Conservation (phyloP, 306 rosid species). For the Vicia villosa region DNA sequence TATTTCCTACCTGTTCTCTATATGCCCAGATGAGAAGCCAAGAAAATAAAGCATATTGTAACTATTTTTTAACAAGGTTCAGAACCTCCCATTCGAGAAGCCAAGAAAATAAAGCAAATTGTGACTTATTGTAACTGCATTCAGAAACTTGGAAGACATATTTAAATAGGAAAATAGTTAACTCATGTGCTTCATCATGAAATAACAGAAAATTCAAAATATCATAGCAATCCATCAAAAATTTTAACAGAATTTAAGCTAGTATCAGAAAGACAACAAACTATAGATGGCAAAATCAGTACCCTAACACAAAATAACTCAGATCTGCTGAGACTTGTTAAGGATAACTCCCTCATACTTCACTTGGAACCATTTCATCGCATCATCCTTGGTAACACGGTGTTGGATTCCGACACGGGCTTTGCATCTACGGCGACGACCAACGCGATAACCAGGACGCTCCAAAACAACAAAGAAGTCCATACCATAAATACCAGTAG, state of each 20-base stretch:
- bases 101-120: neutral
- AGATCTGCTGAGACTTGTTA: constrained; percentile 67
- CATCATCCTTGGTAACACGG: constrained; percentile 81
- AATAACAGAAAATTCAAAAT: constrained; percentile 4
- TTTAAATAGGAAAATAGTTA: neutral
- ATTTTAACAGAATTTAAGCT: too few relatives aligned
- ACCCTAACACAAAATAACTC: constrained; percentile 20
- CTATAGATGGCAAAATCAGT: constrained; percentile 39
- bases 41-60: too few relatives aligned
- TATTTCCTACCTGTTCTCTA: too few relatives aligned
- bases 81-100: too few relatives aligned
- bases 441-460: constrained; percentile 85
- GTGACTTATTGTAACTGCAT: neutral
- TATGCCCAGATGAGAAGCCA: too few relatives aligned
- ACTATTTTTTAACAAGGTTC: too few relatives aligned
- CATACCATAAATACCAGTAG: constrained; percentile 91
- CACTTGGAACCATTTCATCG: constrained; percentile 96
- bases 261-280: constrained; percentile 15
- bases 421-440: constrained; percentile 84
- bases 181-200: constrained; percentile 9
- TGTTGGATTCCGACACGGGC: constrained; percentile 82
- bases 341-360: constrained; percentile 90
- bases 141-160: neutral
- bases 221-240: too few relatives aligned
- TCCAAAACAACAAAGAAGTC: constrained; percentile 79